Evolutionary conservation across 1,284 basidiomycete genomes (phyloP), one percentile per base, ranked within the genome.

Genomic region (Ustilago vetiveriae): DNA sequence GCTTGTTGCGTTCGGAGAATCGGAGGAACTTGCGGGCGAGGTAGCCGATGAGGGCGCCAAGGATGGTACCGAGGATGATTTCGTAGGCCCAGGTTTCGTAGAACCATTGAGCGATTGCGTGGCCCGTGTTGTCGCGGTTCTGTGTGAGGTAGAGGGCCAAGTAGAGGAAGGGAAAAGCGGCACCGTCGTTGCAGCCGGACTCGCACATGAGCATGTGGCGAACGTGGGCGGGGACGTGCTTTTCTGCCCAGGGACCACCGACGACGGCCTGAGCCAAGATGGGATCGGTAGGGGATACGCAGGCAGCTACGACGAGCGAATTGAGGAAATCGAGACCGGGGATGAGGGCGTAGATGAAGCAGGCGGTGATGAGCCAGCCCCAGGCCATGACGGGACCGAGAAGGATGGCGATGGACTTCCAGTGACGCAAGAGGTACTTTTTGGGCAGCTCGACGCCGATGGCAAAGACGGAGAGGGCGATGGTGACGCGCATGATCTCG

Each of bases 171-270:
- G 95, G 95, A 82, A 96, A 99, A 0, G 95, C 95, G 1, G 84
- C 80, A 26, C 80, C 81, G 42, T 80, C 76, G 82, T 96, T 96
- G 22, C 90, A 88, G 0, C 94, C 94, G 6, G 91, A 92, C 83
- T 98, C 94, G 2, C 92, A 93, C 3, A 91, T 88, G n/a, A 97
- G 84, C 52, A 96, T 86, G 82, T 98, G 92, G 33, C 94, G 89
- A 42, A 98, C 86, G 82, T 99, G 96, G 0, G 92, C 90, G 0
- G 95, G 95, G 16, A 99, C 95, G 77, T 99, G 95, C 81, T 97
- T 96, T 82, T 98, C 92, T 3, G 95, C 95, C 84, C 95, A 99
- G 83, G 93, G 95, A 49, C 96, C 95, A 79, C 96, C 95, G 13
- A 98, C 90, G 52, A 98, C 83, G 23, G 84, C 84, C 48, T 86